Percentiles rank a stretch among this genome's conserved stretches.
phyloP scores from a whole-genome alignment of 495 filamentous ascomycete genomes.

The Penicillium simplicissimum region DNA sequence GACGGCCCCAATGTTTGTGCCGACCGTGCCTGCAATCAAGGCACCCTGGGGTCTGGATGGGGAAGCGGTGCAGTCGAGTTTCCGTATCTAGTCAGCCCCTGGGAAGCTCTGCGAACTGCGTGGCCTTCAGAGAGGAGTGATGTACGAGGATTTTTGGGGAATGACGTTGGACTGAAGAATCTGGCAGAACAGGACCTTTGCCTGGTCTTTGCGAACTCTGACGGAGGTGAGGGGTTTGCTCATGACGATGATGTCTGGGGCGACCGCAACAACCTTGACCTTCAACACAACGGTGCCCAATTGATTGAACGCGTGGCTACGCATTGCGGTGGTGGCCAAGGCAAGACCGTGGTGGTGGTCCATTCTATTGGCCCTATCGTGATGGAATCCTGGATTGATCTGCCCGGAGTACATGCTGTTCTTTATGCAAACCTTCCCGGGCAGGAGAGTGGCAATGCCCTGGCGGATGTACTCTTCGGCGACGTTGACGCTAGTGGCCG shows the following conservation, averaged over 20 bases:
- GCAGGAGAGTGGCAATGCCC: slow-evolving; percentile 84
- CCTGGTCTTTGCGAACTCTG: slow-evolving; percentile 62
- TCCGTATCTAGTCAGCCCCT: slow-evolving; percentile 74
- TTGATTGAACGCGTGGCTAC: slow-evolving; percentile 70
- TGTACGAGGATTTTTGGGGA: slow-evolving; percentile 60
- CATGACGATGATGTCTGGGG: slow-evolving; percentile 63
- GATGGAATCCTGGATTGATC: slow-evolving; percentile 81
- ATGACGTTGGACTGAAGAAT: slow-evolving; percentile 47
- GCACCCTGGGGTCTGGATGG: slow-evolving; percentile 85
- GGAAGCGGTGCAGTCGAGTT: slow-evolving; percentile 88
- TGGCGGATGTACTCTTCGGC: slow-evolving; percentile 84
- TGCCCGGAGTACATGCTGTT: slow-evolving; percentile 76
- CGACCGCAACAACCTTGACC: slow-evolving; percentile 78
- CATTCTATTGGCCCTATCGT: slow-evolving; percentile 89
- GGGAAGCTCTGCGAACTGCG: slow-evolving; percentile 61
- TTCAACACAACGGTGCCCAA: slow-evolving; percentile 76
- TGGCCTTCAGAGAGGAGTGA: slow-evolving; percentile 63
- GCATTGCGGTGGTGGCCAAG: slow-evolving; percentile 65
- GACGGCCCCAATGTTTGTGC: slow-evolving; percentile 73
- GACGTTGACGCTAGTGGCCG: slow-evolving; percentile 82
- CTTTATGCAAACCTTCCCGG: slow-evolving; percentile 87
- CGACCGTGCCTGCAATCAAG: slow-evolving; percentile 79
- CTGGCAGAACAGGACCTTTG: slow-evolving; percentile 61
- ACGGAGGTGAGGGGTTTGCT: slow-evolving; percentile 67
- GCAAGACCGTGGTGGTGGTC: slow-evolving; percentile 78